These are phyloP conservation scores for Canna indica DNA, from an alignment of 176 grass and related monocot genomes.

Conservation along the genomic window DNA sequence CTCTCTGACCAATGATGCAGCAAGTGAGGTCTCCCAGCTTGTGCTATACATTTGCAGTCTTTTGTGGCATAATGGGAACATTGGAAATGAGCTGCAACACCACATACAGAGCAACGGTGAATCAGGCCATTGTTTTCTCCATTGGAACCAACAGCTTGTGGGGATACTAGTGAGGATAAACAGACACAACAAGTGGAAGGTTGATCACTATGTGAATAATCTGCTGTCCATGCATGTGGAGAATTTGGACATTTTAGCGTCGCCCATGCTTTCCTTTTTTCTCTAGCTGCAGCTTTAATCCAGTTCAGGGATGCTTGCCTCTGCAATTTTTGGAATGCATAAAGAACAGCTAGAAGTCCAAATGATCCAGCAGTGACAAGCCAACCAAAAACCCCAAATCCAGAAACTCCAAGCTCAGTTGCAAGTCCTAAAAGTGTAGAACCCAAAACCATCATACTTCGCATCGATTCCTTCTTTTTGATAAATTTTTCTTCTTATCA, in stretches of 20 bases:
- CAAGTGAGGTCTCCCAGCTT: slow-evolving; percentile 40
- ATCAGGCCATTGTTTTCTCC: background rate
- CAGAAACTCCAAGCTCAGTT: slow-evolving; percentile 24
- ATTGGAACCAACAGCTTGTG: slow-evolving; percentile 21
- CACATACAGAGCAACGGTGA: slow-evolving; percentile 54
- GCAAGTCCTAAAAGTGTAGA: slow-evolving; percentile 40
- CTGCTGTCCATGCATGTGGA: slow-evolving; percentile 49
- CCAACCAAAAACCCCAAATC: slow-evolving; percentile 41
- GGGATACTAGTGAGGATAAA: slow-evolving; percentile 25
- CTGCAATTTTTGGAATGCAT: slow-evolving; percentile 56
- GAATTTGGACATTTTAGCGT: slow-evolving; percentile 48
- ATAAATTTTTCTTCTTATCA: background rate
- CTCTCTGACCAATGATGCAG: slow-evolving; percentile 92
- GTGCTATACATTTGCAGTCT: slow-evolving; percentile 75
- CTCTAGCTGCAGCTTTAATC: slow-evolving; percentile 55
- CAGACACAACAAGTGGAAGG: slow-evolving; percentile 69
- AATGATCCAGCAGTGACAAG: slow-evolving; percentile 64
- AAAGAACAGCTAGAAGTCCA: slow-evolving; percentile 40
- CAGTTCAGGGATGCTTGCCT: slow-evolving; percentile 58
- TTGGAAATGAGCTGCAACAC: slow-evolving; percentile 42
- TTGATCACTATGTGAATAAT: slow-evolving; percentile 27
- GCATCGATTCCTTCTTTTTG: background rate
- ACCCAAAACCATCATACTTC: slow-evolving; percentile 40
- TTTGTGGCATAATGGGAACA: slow-evolving; percentile 31
- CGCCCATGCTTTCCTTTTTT: slow-evolving; percentile 44